Conservation (phyloP, 2,329 filamentous ascomycete genomes). For the Fusarium tupiense region DNA sequence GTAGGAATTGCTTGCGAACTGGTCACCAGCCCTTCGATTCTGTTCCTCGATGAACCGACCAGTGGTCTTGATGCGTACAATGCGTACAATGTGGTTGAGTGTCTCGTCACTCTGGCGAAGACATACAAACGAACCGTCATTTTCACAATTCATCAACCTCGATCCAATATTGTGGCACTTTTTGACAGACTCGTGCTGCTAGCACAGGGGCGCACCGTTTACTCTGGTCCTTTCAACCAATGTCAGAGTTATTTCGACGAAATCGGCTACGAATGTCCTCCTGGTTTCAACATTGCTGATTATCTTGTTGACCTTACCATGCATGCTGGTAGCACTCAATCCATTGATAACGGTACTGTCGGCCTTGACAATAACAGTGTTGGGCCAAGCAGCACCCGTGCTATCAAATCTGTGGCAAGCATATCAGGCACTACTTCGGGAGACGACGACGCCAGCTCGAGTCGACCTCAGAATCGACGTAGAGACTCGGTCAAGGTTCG, state of each 20-base stretch:
- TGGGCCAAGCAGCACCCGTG: slow-evolving; percentile 85
- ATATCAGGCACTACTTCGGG: slow-evolving; percentile 79
- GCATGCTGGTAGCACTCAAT: slow-evolving; percentile 78
- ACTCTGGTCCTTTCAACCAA: slow-evolving; percentile 87
- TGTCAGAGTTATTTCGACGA: slow-evolving; percentile 94
- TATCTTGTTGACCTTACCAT: slow-evolving; percentile 98
- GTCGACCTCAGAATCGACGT: slow-evolving; percentile 73
- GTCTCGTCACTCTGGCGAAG: slow-evolving; percentile 92
- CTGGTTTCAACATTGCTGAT: slow-evolving; percentile 98
- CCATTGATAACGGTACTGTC: slow-evolving; percentile 64
- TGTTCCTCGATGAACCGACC: slow-evolving; percentile 97
- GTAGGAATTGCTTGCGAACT: slow-evolving; percentile 98
- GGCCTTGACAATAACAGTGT: slow-evolving; percentile 70
- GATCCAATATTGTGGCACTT: slow-evolving; percentile 96
- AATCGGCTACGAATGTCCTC: slow-evolving; percentile 91
- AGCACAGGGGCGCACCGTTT: slow-evolving; percentile 89
- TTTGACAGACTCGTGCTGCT: slow-evolving; percentile 95
- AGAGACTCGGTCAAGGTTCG: slow-evolving; percentile 83
- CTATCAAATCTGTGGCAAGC: slow-evolving; percentile 90
- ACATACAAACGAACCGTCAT: slow-evolving; percentile 97
- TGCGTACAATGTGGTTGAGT: slow-evolving; percentile 97
- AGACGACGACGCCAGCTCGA: slow-evolving; percentile 69
- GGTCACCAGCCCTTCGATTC: slow-evolving; percentile 95
- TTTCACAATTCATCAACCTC: slow-evolving; percentile 97
- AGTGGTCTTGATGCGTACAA: slow-evolving; percentile 97